Evolutionary conservation across 1,284 basidiomycete genomes (phyloP).

Genomic region (Lentinula novae-zelandiae): DNA sequence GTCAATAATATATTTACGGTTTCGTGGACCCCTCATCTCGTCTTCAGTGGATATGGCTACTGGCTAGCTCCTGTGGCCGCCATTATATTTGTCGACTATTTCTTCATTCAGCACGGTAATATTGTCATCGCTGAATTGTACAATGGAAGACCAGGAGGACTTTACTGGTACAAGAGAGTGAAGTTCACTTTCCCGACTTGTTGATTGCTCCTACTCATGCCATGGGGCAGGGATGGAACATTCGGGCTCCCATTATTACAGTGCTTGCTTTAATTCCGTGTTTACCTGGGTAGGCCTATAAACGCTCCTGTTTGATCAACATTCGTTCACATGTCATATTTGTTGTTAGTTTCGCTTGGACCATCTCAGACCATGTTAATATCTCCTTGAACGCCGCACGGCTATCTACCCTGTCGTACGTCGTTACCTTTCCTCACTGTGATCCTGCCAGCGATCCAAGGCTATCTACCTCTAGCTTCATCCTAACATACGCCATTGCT

Average conservation of each 20-base stretch:
- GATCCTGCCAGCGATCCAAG: not conserved
- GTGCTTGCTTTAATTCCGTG: constrained; percentile 15
- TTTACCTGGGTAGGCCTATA: constrained; percentile 13
- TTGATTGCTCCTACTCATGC: not conserved
- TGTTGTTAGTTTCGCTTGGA: constrained; percentile 11
- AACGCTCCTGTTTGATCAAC: not conserved
- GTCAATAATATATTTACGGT: not conserved
- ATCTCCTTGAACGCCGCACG: constrained; percentile 6
- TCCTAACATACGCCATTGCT: constrained; percentile 16
- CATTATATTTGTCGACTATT: constrained; percentile 16
- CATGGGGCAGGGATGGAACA: constrained; percentile 12
- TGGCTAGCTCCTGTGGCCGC: constrained; percentile 16
- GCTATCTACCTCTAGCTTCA: constrained; percentile 9
- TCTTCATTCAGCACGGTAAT: constrained; percentile 11
- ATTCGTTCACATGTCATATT: not conserved
- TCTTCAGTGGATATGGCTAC: constrained; percentile 14
- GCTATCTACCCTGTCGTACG: constrained; percentile 14
- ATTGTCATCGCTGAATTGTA: constrained; percentile 14
- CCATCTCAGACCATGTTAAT: constrained; percentile 9
- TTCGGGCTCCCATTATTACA: constrained; percentile 15
- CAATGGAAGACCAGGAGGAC: constrained; percentile 14
- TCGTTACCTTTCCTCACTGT: not conserved
- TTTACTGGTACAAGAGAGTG: constrained; percentile 19
- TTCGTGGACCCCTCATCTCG: not conserved
- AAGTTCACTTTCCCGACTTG: not conserved